Percentiles rank a stretch among this genome's conserved stretches.
These are phyloP conservation scores for Ophiocordyceps polyrhachis-furcata DNA, from an alignment of 2,329 filamentous ascomycete species.

Conservation along the genomic window DNA sequence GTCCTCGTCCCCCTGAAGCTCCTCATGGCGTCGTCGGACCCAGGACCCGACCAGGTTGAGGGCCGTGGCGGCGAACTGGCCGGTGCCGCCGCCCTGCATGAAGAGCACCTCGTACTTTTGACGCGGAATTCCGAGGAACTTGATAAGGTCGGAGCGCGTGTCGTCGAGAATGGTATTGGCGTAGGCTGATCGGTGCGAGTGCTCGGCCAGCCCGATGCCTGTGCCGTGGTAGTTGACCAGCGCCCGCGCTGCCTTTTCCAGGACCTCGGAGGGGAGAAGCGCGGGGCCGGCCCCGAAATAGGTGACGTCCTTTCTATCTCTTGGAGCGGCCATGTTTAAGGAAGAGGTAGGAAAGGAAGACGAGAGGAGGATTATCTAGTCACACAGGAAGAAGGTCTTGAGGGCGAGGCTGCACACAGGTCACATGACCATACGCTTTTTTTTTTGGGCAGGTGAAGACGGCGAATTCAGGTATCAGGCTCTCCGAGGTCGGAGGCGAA, in stretches of 20 bases:
- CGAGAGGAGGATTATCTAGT: too few species aligned
- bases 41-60: slow-evolving; percentile 75
- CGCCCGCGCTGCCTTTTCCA: slow-evolving; percentile 57
- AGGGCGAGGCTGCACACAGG: too few species aligned
- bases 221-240: slow-evolving; percentile 67
- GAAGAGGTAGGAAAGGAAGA: background rate
- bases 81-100: slow-evolving; percentile 72
- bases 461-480: too few species aligned
- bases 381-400: too few species aligned
- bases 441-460: too few species aligned
- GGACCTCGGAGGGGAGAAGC: slow-evolving; percentile 61
- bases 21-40: slow-evolving; percentile 49
- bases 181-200: slow-evolving; percentile 68
- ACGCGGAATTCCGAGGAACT: slow-evolving; percentile 59
- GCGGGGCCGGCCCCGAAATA: slow-evolving; percentile 89
- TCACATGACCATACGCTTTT: too few species aligned
- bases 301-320: slow-evolving; percentile 39
- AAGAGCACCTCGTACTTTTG: slow-evolving; percentile 77
- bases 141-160: slow-evolving; percentile 54
- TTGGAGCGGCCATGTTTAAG: background rate
- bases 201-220: slow-evolving; percentile 74
- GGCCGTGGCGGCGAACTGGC: slow-evolving; percentile 65
- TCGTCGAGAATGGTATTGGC: slow-evolving; percentile 64
- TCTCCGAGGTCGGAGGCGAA: too few species aligned
- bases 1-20: slow-evolving; percentile 34